These are phyloP conservation scores for Heteromeles arbutifolia DNA, from an alignment of 306 rosid species.

Conservation along the genomic window DNA sequence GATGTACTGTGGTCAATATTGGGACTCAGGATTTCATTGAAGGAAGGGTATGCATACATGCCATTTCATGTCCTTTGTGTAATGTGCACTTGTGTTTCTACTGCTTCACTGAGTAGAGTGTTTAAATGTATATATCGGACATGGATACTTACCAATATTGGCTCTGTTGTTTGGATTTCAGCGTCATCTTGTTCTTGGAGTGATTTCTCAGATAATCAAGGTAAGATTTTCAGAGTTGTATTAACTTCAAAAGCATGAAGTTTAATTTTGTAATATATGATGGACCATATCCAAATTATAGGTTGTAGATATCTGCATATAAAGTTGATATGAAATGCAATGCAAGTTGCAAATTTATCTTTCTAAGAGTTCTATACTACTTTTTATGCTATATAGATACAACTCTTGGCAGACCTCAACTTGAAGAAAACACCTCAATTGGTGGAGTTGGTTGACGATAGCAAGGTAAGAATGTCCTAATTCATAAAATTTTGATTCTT, in stretches of 20 bases:
- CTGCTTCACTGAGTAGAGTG: not conserved
- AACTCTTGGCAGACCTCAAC: slow-evolving; percentile 91
- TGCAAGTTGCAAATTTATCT: not conserved
- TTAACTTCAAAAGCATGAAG: not conserved
- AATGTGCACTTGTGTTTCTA: not conserved
- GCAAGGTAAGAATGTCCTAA: slow-evolving; percentile 44
- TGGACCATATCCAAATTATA: not conserved
- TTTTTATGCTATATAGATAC: slow-evolving; percentile 54
- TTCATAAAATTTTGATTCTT: slow-evolving; percentile 11
- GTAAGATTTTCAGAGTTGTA: slow-evolving; percentile 29
- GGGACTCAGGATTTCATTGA: slow-evolving; percentile 97
- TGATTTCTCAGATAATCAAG: slow-evolving; percentile 96
- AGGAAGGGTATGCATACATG: slow-evolving; percentile 74
- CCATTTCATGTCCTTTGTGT: not conserved
- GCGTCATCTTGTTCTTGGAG: slow-evolving; percentile 95
- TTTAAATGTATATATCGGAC: not conserved
- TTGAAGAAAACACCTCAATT: slow-evolving; percentile 94
- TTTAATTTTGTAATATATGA: not conserved
- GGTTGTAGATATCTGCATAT: too few species aligned
- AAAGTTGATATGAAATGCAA: not conserved
- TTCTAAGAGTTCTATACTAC: not conserved
- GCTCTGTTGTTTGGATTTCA: slow-evolving; percentile 36
- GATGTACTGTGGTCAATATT: slow-evolving; percentile 93
- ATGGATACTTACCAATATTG: not conserved
- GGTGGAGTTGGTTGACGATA: slow-evolving; percentile 85